phyloP scores from a whole-genome alignment of 139 green algal species.

The Micractinium conductrix region DNA sequence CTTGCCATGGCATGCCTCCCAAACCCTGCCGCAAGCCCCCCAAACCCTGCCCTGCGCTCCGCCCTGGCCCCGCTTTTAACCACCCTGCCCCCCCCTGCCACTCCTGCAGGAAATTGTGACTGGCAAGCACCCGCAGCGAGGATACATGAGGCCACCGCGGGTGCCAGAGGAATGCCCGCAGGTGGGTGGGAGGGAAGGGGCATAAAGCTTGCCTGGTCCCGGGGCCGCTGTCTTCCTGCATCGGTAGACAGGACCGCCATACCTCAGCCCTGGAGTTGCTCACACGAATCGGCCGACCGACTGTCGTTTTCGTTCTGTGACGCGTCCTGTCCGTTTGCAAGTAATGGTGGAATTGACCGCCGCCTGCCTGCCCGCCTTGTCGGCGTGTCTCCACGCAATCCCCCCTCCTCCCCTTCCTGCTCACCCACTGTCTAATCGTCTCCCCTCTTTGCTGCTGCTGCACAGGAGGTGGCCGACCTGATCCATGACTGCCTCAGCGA shows the following conservation, averaged over 20 bases:
- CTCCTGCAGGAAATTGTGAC: neutral
- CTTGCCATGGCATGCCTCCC: too few species aligned
- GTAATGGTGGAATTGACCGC: too few species aligned
- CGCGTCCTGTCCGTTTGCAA: too few species aligned
- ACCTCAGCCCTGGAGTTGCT: too few species aligned
- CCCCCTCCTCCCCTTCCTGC: neutral
- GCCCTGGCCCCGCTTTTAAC: too few species aligned
- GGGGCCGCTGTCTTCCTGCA: neutral
- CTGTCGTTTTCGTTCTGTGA: too few species aligned
- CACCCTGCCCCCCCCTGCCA: neutral
- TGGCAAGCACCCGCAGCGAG: neutral
- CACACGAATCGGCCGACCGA: too few species aligned
- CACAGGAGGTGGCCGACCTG: neutral
- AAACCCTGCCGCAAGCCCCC: too few species aligned
- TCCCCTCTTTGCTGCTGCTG: too few species aligned
- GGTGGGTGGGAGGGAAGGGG: neutral
- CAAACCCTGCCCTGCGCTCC: too few species aligned
- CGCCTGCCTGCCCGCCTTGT: too few species aligned
- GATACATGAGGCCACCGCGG: neutral
- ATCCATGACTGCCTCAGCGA: neutral
- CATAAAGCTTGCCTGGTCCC: neutral
- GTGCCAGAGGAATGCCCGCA: neutral
- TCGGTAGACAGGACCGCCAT: neutral
- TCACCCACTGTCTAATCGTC: neutral
- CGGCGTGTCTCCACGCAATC: too few species aligned